These are phyloP conservation scores for Asterophora parasitica DNA, from an alignment of 768 basidiomycete species.

Conservation along the genomic window DNA sequence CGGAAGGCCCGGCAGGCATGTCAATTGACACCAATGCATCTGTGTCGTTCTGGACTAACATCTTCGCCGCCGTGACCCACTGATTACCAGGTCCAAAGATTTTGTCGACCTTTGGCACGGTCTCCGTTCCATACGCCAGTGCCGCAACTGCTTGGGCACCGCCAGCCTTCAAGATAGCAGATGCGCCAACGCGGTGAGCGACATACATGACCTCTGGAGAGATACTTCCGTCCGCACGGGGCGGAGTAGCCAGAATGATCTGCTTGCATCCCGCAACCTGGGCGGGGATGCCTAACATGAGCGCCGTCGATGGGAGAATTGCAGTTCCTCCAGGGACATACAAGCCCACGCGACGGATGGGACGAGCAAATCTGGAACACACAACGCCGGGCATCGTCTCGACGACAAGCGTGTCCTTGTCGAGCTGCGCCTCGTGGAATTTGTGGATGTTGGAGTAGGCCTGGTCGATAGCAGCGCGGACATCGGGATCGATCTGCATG, in stretches of 20 bases:
- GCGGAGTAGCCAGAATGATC: constrained; percentile 95
- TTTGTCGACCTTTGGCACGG: constrained; percentile 97
- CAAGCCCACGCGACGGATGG: constrained; percentile 93
- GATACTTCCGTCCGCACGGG: constrained; percentile 85
- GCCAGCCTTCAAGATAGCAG: constrained; percentile 88
- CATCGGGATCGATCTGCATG: constrained; percentile 54
- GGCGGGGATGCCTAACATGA: constrained; percentile 97
- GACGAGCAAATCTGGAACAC: constrained; percentile 90
- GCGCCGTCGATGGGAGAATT: constrained; percentile 89
- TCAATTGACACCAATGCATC: constrained; percentile 95
- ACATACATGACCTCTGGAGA: constrained; percentile 98
- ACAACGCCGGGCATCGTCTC: constrained; percentile 99
- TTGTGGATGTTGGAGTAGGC: constrained; percentile 90
- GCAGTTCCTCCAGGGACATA: constrained; percentile 99
- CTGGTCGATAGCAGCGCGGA: constrained; percentile 78
- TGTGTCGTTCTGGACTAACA: constrained; percentile 98
- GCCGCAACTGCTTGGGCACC: constrained; percentile 96
- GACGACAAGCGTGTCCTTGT: constrained; percentile 64
- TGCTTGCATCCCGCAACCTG: constrained; percentile 94
- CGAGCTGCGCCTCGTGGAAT: constrained; percentile 89
- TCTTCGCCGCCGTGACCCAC: constrained; percentile 99
- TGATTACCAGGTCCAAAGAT: constrained; percentile 99
- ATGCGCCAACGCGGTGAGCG: constrained; percentile 85
- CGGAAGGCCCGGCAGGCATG: constrained; percentile 98
- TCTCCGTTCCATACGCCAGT: constrained; percentile 93